Base-by-base conservation (phyloP, 306 rosid species). In the Echinosophora koreensis region DNA sequence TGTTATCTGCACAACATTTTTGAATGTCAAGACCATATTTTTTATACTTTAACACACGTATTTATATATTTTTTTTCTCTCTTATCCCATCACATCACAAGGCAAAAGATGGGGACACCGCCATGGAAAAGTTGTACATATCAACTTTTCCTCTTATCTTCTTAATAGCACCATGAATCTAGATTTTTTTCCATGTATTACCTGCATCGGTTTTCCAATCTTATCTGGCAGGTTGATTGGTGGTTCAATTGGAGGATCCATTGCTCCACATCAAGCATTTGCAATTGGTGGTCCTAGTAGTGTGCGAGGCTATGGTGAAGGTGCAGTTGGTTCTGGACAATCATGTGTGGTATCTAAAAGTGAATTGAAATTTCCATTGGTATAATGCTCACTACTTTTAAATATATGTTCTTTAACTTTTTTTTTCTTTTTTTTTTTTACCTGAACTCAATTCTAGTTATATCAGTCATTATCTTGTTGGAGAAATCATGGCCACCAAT, bases 241-340 rank as follows among this genome's bases (percentile, higher is more conserved):
- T n/a, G 96, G 96, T 60, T 87, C 96, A 39, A 79, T 86, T 75
- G 85, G 83, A 16, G 96, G 93, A 74, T 86, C 86, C 81, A 85
- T 82, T 80, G 93, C 91, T 80, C 96, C 96, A 74, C 81, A 90
- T 84, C 87, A 85, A 68, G 91, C 93, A 80, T 90, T 88, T 82
- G 90, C 90, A 60, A 79, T 90, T 62, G 96, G 96, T n/a, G 96
- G 96, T 78, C 79, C 87, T 22, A 77, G 78, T 37, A 88, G 90
- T 69, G 90, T 88, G 22, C 74, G 96, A 61, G 93, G 96, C 44
- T 90, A 90, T 52, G 93, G 93, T 68, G 91, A 90, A 55, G 96
- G 96, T 63, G 91, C 91, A 13, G 79, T 90, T 81, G 91, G 90
- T 69, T 76, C 87, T 11, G 96, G 96, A 51, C 87, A 89, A 64